Evolutionary conservation across 257 asterid genomes (phyloP).

Genomic region (Scutellaria baicalensis): DNA sequence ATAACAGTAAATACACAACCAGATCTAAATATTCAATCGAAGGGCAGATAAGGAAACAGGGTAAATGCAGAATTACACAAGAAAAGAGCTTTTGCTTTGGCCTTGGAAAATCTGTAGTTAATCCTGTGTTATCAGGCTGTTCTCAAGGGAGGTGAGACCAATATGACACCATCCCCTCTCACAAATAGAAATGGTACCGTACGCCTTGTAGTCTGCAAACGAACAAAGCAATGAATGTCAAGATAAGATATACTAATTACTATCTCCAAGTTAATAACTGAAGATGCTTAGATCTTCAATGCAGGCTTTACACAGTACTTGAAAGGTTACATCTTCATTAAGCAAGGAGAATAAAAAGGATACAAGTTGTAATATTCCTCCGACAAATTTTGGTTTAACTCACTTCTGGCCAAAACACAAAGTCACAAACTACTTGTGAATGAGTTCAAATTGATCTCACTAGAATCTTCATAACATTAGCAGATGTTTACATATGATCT

Average conservation of each 20-base stretch:
- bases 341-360: background rate
- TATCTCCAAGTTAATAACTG: too few species aligned
- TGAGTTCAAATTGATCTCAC: background rate
- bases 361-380: background rate
- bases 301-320: background rate
- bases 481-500: background rate
- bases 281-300: background rate
- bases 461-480: background rate
- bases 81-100: background rate
- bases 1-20: slow-evolving; percentile 4
- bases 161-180: slow-evolving; percentile 93
- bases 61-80: slow-evolving; percentile 2
- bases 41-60: background rate
- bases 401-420: background rate
- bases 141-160: slow-evolving; percentile 92
- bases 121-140: slow-evolving; percentile 47
- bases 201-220: slow-evolving; percentile 67
- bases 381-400: background rate
- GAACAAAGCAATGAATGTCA: background rate
- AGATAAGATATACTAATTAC: background rate
- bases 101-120: slow-evolving; percentile 10
- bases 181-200: slow-evolving; percentile 79
- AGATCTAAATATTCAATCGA: slow-evolving; percentile 3
- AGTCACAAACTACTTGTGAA: background rate
- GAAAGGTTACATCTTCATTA: background rate